Conservation (phyloP, 2,329 filamentous ascomycete genomes). For the Aspergillus neotritici region DNA sequence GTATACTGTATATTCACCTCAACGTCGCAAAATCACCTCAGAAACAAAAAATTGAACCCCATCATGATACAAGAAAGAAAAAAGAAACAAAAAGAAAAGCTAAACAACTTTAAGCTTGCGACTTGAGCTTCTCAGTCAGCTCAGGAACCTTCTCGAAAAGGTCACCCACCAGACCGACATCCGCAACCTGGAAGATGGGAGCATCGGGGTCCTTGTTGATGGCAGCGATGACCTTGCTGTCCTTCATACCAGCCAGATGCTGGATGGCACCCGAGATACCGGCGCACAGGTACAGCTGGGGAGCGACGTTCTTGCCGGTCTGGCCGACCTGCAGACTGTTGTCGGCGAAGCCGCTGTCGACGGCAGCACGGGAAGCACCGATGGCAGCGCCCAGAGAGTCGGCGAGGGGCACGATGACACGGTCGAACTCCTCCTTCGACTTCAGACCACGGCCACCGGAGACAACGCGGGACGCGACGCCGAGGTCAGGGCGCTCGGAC, state of each 20-base stretch:
- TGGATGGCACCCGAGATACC: conserved; percentile 97
- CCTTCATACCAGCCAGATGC: conserved; percentile 98
- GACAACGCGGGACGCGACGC: conserved; percentile 82
- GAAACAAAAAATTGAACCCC: background rate
- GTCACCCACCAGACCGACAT: conserved; percentile 92
- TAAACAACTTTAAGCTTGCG: conserved; percentile 14
- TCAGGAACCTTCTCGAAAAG: conserved; percentile 94
- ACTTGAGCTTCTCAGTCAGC: conserved; percentile 89
- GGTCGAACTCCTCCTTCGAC: conserved; percentile 96
- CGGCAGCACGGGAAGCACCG: conserved; percentile 87
- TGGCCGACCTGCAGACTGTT: conserved; percentile 98
- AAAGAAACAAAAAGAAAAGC: conserved; percentile 4
- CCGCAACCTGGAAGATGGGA: conserved; percentile 96
- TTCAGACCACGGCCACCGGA: conserved; percentile 92
- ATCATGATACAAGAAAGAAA: conserved; percentile 17
- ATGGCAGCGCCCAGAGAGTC: conserved; percentile 93
- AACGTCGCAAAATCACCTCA: conserved; percentile 3
- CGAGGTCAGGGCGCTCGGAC: conserved; percentile 88
- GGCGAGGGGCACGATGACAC: conserved; percentile 82
- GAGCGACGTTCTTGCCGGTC: conserved; percentile 97
- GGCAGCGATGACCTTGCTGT: conserved; percentile 97
- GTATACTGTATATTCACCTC: conserved; percentile 10
- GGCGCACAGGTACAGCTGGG: conserved; percentile 88
- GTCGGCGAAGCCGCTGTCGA: conserved; percentile 95
- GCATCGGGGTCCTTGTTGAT: conserved; percentile 98